Base-by-base conservation (phyloP, 371 early-diverging fungal species). In the Rhizopus stolonifer region DNA sequence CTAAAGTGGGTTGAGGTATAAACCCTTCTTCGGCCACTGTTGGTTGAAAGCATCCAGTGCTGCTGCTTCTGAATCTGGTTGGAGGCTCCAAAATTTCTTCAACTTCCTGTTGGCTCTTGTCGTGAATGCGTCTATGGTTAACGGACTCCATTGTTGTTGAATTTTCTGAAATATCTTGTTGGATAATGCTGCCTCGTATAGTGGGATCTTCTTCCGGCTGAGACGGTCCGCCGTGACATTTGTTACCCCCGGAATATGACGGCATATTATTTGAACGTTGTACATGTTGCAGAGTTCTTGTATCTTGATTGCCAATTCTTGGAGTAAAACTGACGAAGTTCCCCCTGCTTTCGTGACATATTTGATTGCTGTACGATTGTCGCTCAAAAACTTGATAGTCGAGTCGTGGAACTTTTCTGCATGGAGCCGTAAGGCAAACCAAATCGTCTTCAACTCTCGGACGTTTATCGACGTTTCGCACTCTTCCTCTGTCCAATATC, bases 301-400 rank as follows among this genome's bases (percentile, higher is more conserved):
- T 0, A 61, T 56, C 42, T 49, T 19, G 10, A 61, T 25, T n/a
- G 57, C 57, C 19, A 52, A 31, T 3, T 49, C 49, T 23, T 61
- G 62, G 13, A 61, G n/a, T 1, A 14, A 10, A 2, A 45, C 0
- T 2, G 57, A 61, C 1, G 56, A 38, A 23, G 54, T 61, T 24
- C 61, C 52, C 17, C 61, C 56, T 19, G 34, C 34, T n/a, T 61
- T 61, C 22, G 56, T 52, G 4, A 43, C 49, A 26, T 57, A 62
- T 54, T 57, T 62, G 4, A 57, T 24, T 1, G 57, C 46, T 10
- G 58, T 54, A 13, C 11, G 34, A 46, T 54, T 57, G 57, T 62
- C 52, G 13, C 46, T 48, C 11, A 42, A 48, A 26, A 58, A 18
- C 25, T 48, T 22, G 5, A 61, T 55, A 9, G 44, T 33, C 1